These are phyloP conservation scores for Colletotrichum tropicicola DNA, from an alignment of 2,329 filamentous ascomycete genomes.

Conservation along the genomic window DNA sequence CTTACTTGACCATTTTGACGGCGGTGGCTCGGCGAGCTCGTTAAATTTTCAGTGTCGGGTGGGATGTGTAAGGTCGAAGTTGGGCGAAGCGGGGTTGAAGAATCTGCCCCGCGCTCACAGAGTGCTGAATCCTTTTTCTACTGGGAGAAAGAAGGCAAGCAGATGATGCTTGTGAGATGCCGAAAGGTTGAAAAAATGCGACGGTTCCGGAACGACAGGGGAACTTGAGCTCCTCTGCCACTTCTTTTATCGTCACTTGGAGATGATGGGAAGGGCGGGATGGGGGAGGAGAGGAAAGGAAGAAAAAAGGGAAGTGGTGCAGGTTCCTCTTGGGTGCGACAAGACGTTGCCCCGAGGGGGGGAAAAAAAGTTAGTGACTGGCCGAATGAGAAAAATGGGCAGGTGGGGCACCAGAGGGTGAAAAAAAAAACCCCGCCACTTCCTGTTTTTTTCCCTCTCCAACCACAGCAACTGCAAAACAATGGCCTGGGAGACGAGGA, in stretches of 20 bases:
- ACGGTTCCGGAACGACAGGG: conserved; percentile 49
- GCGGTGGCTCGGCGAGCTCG: conserved; percentile 66
- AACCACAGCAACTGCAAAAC: conserved; percentile 11
- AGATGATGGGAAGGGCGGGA: conserved; percentile 29
- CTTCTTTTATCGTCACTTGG: conserved; percentile 50
- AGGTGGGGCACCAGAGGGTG: conserved; percentile 33
- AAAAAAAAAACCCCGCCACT: conserved; percentile 35
- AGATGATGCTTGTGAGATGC: conserved; percentile 24
- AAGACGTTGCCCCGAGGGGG: conserved; percentile 18
- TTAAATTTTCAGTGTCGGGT: conserved; percentile 41
- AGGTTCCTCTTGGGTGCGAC: conserved; percentile 16
- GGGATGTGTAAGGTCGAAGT: conserved; percentile 42
- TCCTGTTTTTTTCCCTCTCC: neutral
- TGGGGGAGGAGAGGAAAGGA: conserved; percentile 15
- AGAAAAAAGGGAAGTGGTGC: conserved; percentile 33
- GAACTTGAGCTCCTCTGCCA: conserved; percentile 45
- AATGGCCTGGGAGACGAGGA: neutral
- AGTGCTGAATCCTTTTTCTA: conserved; percentile 29
- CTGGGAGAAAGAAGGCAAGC: conserved; percentile 28
- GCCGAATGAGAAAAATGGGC: conserved; percentile 29
- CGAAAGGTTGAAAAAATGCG: conserved; percentile 40
- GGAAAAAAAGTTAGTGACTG: conserved; percentile 30
- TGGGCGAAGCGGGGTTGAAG: conserved; percentile 54
- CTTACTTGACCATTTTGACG: conserved; percentile 99
- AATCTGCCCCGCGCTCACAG: conserved; percentile 34